Conservation (phyloP, 345 rosid genomes). For the Populus pruinosa region DNA sequence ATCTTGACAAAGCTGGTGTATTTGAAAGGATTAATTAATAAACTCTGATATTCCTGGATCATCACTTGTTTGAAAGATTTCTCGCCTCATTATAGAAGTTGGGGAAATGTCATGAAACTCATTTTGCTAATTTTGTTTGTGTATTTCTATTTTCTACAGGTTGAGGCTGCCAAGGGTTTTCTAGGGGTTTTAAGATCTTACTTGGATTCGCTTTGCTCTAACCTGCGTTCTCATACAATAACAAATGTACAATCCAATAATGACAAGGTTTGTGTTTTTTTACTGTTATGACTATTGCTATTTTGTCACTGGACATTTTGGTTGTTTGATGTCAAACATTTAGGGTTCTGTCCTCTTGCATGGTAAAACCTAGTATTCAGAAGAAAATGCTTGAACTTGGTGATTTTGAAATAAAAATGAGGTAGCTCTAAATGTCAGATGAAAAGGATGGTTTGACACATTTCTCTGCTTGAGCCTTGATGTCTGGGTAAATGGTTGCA, state of each 20-base stretch:
- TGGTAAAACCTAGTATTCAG: background rate
- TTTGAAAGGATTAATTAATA: too few relatives aligned
- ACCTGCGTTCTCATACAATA: constrained; percentile 88
- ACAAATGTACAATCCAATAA: constrained; percentile 96
- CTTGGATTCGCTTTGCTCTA: constrained; percentile 81
- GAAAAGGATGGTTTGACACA: background rate
- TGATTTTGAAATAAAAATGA: background rate
- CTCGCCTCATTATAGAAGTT: background rate
- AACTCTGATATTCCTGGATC: too few relatives aligned
- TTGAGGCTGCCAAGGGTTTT: constrained; percentile 88
- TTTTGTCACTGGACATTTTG: background rate
- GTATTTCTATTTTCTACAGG: constrained; percentile 30
- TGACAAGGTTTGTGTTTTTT: constrained; percentile 63
- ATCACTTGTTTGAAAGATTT: background rate
- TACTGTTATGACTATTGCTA: background rate
- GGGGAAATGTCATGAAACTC: too few relatives aligned
- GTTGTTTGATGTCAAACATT: background rate
- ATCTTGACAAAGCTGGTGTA: background rate
- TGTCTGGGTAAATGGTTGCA: background rate
- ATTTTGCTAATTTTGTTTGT: background rate
- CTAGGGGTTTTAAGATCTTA: constrained; percentile 62
- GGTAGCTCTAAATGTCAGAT: too few relatives aligned
- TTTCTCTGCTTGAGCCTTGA: background rate
- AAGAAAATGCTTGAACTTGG: background rate
- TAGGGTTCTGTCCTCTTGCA: background rate